A percentile compares a stretch with the other conserved stretches of the same genome.
These are phyloP conservation scores for Discostella pseudostelligera DNA, from an alignment of 108 stramenopile genomes.

Conservation along the genomic window DNA sequence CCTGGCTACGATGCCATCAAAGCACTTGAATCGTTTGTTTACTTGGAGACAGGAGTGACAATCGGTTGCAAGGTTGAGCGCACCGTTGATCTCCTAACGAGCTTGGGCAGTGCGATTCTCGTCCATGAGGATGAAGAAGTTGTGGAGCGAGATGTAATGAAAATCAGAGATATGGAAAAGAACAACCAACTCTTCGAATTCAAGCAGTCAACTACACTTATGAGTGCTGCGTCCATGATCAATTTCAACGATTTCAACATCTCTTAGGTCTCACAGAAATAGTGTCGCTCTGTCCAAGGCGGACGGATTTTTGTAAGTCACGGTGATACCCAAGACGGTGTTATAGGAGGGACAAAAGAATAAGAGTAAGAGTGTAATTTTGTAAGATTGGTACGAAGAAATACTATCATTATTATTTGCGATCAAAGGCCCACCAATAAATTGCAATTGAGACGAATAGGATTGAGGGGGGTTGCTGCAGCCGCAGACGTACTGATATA, in stretches of 20 bases:
- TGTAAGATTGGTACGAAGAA: no score
- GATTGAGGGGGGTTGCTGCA: no score
- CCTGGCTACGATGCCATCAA: constrained; percentile 85
- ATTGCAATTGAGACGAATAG: no score
- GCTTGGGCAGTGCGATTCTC: constrained; percentile 83
- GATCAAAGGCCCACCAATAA: no score
- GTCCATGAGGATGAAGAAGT: constrained; percentile 69
- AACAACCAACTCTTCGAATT: constrained; percentile 68
- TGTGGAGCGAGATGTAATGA: constrained; percentile 59
- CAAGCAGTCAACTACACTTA: constrained; percentile 7
- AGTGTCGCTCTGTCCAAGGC: no score
- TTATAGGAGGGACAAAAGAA: no score
- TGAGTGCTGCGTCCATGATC: constrained; percentile 15
- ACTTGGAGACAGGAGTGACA: constrained; percentile 77
- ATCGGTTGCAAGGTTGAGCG: constrained; percentile 73
- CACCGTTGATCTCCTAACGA: constrained; percentile 83
- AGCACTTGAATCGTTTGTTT: constrained; percentile 71
- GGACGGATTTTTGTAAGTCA: no score
- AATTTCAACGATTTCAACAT: constrained; percentile 16
- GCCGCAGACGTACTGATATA: no score
- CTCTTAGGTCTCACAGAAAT: neutral
- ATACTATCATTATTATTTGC: no score
- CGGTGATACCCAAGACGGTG: no score
- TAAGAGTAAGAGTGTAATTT: no score
- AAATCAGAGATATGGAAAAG: constrained; percentile 77